A percentile compares a stretch with the other conserved stretches of the same genome.
Evolutionary conservation across 2,329 filamentous ascomycete genomes (phyloP).

Genomic region (Aspergillus puulaauensis): DNA sequence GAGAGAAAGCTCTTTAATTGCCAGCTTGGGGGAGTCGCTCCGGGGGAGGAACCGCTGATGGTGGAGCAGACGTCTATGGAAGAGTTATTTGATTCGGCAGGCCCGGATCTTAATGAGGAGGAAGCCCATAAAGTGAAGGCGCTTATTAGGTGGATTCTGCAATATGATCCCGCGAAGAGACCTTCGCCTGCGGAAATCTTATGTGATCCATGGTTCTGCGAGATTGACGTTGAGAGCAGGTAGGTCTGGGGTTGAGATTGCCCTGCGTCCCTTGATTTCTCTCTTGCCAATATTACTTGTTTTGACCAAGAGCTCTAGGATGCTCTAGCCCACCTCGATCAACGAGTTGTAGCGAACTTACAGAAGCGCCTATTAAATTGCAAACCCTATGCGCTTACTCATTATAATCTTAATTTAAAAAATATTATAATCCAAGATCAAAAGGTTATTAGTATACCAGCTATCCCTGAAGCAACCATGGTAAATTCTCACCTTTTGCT

Average conservation of each 20-base stretch:
- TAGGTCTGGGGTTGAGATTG: too few species aligned
- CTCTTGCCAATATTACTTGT: too few species aligned
- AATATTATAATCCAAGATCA: too few species aligned
- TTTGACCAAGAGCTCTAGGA: too few species aligned
- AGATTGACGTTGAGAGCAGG: constrained; percentile 13
- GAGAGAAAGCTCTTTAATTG: constrained; percentile 21
- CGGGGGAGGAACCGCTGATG: constrained; percentile 23
- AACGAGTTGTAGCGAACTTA: background rate
- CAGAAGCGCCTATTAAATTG: too few species aligned
- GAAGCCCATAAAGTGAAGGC: constrained; percentile 26
- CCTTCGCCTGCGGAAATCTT: constrained; percentile 28
- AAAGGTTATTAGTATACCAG: too few species aligned
- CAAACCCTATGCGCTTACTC: too few species aligned
- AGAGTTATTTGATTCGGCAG: constrained; percentile 22
- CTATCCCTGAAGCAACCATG: too few species aligned
- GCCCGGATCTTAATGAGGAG: constrained; percentile 23
- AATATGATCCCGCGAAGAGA: constrained; percentile 29
- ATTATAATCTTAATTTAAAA: too few species aligned
- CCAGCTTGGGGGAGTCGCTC: constrained; percentile 19
- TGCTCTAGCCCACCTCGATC: background rate
- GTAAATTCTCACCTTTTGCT: too few species aligned
- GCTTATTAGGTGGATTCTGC: constrained; percentile 28
- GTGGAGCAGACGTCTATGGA: constrained; percentile 23
- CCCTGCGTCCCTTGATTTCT: too few species aligned
- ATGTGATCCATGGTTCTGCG: constrained; percentile 30